Conservation (phyloP, 306 rosid species). For the Hippophae gyantsensis region DNA sequence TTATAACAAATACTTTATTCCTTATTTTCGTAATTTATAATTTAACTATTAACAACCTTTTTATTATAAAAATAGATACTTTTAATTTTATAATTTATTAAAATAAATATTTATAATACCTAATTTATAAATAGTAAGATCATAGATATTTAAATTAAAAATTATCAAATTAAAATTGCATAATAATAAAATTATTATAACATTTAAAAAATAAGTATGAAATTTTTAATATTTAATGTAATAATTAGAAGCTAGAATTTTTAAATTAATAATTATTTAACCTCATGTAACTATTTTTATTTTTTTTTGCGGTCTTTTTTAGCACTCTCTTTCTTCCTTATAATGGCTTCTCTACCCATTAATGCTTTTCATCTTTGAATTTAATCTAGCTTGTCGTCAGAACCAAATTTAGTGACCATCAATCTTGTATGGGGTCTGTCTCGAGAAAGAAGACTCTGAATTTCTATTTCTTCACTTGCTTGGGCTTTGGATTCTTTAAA, state of each 20-base stretch:
- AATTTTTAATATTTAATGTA: too few relatives aligned
- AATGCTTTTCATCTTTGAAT: conserved; percentile 11
- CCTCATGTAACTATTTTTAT: neutral
- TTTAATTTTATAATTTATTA: too few relatives aligned
- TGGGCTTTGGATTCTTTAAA: conserved; percentile 35
- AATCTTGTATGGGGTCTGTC: conserved; percentile 30
- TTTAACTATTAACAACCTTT: too few relatives aligned
- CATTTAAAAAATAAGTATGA: too few relatives aligned
- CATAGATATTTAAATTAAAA: too few relatives aligned
- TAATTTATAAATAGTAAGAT: too few relatives aligned
- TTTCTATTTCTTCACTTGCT: conserved; percentile 17
- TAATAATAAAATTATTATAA: too few relatives aligned
- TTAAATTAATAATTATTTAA: too few relatives aligned
- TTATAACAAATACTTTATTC: neutral
- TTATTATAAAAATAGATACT: too few relatives aligned
- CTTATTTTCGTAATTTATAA: neutral
- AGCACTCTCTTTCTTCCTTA: conserved; percentile 23
- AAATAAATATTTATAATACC: too few relatives aligned
- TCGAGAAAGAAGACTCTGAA: conserved; percentile 6
- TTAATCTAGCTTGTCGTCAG: conserved; percentile 11
- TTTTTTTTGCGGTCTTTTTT: neutral
- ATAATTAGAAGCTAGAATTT: too few relatives aligned
- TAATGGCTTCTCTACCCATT: conserved; percentile 21
- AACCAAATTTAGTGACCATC: conserved; percentile 5
- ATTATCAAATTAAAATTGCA: too few relatives aligned